phyloP scores from a whole-genome alignment of 305 asterid species.

The Plantago coronopus region DNA sequence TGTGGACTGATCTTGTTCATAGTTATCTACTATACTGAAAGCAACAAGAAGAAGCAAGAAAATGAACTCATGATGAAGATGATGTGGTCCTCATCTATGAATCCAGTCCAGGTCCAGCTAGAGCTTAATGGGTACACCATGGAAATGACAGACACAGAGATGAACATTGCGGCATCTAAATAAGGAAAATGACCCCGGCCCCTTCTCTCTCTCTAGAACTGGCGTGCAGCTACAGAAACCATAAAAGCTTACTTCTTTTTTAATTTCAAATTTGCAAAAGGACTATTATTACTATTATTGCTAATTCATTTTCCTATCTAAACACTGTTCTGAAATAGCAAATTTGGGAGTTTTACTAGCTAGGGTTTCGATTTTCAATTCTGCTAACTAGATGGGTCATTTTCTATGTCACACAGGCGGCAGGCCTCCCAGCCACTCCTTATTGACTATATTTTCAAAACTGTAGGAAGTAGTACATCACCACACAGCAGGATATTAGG shows the following conservation, averaged over 20 bases:
- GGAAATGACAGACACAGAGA: not conserved
- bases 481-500: too few species aligned
- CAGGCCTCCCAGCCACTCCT: too few species aligned
- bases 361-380: not conserved
- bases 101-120: too few species aligned
- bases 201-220: too few species aligned
- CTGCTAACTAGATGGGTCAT: not conserved
- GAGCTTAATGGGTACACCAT: not conserved
- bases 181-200: not conserved
- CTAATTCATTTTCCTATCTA: too few species aligned
- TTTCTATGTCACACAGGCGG: too few species aligned
- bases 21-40: not conserved
- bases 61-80: not conserved
- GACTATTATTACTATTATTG: too few species aligned
- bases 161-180: conserved; percentile 4
- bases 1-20: not conserved
- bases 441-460: too few species aligned
- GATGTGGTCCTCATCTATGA: conserved; percentile 5
- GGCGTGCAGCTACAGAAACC: too few species aligned
- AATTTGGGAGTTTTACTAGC: not conserved
- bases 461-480: too few species aligned
- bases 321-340: not conserved
- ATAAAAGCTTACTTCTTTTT: too few species aligned
- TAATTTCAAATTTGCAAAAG: too few species aligned
- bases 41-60: not conserved